A percentile compares a stretch with the other conserved stretches of the same genome.
Evolutionary conservation across 495 filamentous ascomycete genomes (phyloP).

Genomic region (Usnea hakonensis): DNA sequence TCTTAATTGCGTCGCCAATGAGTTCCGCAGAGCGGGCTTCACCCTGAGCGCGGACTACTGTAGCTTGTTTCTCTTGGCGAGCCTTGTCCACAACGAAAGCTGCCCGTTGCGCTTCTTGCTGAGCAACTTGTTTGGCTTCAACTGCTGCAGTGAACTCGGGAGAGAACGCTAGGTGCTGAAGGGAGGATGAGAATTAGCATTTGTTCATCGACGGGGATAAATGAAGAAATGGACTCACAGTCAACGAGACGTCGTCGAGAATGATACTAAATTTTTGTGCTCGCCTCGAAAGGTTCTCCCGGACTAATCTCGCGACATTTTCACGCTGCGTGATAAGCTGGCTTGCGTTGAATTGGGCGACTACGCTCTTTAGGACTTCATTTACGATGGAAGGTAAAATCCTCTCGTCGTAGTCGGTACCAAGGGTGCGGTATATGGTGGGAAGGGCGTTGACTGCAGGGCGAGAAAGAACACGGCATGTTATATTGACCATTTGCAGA

Average conservation of each 20-base stretch:
- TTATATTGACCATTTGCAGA: constrained; percentile 99
- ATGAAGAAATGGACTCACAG: constrained; percentile 48
- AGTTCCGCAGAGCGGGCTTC: constrained; percentile 96
- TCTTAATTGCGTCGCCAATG: constrained; percentile 98
- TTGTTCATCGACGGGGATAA: not conserved
- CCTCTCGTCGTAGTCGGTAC: constrained; percentile 92
- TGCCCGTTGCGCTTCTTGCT: constrained; percentile 95
- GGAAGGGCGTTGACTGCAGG: constrained; percentile 83
- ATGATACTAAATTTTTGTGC: constrained; percentile 96
- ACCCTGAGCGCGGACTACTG: constrained; percentile 97
- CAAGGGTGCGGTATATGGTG: constrained; percentile 92
- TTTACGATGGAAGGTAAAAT: constrained; percentile 97
- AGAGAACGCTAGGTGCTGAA: constrained; percentile 84
- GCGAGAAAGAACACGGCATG: constrained; percentile 95
- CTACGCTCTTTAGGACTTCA: constrained; percentile 96
- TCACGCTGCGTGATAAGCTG: constrained; percentile 98
- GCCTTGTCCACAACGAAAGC: constrained; percentile 99
- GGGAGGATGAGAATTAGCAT: constrained; percentile 9
- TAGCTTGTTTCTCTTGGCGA: constrained; percentile 98
- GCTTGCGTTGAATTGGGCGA: constrained; percentile 97
- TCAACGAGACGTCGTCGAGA: constrained; percentile 93
- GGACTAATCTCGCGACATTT: constrained; percentile 82
- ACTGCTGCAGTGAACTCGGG: constrained; percentile 98
- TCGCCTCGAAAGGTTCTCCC: constrained; percentile 83
- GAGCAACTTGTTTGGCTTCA: constrained; percentile 97